phyloP scores from a whole-genome alignment of 2,329 filamentous ascomycete genomes.

The Neofusicoccum sp. region DNA sequence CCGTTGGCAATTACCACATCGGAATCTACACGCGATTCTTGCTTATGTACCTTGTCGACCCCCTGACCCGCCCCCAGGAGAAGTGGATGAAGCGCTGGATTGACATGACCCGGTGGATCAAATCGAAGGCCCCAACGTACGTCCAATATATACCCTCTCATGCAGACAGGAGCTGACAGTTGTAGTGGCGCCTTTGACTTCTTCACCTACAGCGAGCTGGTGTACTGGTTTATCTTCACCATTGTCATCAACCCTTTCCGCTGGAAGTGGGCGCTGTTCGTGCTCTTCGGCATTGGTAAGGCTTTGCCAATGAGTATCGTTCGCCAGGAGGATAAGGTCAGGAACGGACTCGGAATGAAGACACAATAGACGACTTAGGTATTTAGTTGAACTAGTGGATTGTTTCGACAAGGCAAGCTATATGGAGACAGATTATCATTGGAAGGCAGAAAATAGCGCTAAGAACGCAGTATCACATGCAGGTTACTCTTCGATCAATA shows the following conservation, averaged over 20 bases:
- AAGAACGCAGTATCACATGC: no score
- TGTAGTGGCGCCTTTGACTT: constrained; percentile 77
- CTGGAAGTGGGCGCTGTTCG: constrained; percentile 88
- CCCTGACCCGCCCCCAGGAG: constrained; percentile 69
- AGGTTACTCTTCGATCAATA: no score
- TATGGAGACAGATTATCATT: no score
- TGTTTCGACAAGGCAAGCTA: no score
- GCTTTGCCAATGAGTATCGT: constrained; percentile 68
- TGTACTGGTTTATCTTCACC: constrained; percentile 85
- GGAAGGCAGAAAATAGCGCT: no score
- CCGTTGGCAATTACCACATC: constrained; percentile 85
- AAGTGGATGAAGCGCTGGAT: constrained; percentile 86
- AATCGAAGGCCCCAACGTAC: constrained; percentile 62
- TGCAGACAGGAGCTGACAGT: not conserved
- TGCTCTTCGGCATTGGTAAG: constrained; percentile 74
- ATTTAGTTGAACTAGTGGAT: no score
- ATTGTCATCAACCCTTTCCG: constrained; percentile 80
- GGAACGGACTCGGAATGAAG: constrained; percentile 36
- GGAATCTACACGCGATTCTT: constrained; percentile 86
- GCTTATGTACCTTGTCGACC: constrained; percentile 83
- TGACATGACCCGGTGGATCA: constrained; percentile 76
- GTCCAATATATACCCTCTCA: not conserved
- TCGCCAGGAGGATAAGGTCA: constrained; percentile 63
- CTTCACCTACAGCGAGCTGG: constrained; percentile 81
- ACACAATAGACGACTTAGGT: not conserved